Evolutionary conservation across 2,329 filamentous ascomycete genomes (phyloP), one percentile per base, ranked within the genome.

Genomic region (Beauveria sp.): DNA sequence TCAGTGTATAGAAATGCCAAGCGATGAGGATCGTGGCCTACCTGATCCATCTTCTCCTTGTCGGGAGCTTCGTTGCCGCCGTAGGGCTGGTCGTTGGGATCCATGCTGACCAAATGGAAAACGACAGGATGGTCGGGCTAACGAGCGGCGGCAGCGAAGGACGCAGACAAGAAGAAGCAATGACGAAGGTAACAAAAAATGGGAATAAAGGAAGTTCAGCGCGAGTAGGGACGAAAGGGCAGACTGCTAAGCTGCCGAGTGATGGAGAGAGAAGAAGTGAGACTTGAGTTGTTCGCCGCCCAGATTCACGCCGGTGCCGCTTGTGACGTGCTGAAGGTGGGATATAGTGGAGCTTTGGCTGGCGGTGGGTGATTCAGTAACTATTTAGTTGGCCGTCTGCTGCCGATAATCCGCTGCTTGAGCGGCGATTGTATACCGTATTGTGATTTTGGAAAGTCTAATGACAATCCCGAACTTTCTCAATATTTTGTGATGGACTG

Each of bases 41-140:
- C 81, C 78, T 82, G 78, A 63, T 82, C 81, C 81, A 84, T 84
- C 70, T 81, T 83, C 70, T 83, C 80, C 68, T 80, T 78, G 67
- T 84, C 81, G 24, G 82, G 82, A 63, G 79, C 82, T 67, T 84
- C 82, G 54, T 75, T 75, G 66, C 73, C 73, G 49, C 71, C 68
- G 66, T 72, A 72, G 24, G 74, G 71, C 66, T 76, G 74, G 62
- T 79, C 74, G 71, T 76, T 76, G 16, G 78, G 74, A 65, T 82
- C 79, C 80, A 82, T 75, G 62, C 24, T 64, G 66, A 55, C 54
- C 54, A 60, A 65, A 24, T 20, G 46, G 57, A 24, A 54, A 40
- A 62, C 50, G 61, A 14, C 47, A 34, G 7, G 49, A 34, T 16
- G 50, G 22, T 5, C 14, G 34, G 58, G 49, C 4, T 30, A 47